phyloP scores from a whole-genome alignment of 306 rosid genomes.

The Trifolium fragiferum region DNA sequence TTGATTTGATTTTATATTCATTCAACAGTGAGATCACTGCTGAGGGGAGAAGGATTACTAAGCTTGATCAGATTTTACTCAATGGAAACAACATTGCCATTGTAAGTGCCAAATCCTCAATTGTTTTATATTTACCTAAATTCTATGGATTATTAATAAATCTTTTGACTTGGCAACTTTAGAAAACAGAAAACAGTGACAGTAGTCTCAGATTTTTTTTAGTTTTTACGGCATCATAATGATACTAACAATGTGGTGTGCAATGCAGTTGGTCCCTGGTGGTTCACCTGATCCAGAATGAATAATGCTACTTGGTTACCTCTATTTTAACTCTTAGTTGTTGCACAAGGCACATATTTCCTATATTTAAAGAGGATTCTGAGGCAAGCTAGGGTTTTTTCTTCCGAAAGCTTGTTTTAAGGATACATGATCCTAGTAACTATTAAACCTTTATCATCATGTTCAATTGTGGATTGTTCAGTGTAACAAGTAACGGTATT shows the following conservation, averaged over 20 bases:
- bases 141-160: not conserved
- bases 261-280: conserved; percentile 85
- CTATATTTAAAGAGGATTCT: conserved; percentile 48
- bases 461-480: conserved; percentile 30
- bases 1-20: conserved; percentile 42
- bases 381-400: conserved; percentile 32
- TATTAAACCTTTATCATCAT: conserved; percentile 28
- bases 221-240: not conserved
- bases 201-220: conserved; percentile 2
- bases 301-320: conserved; percentile 39
- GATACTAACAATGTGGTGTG: conserved; percentile 19
- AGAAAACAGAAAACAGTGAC: not conserved
- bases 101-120: conserved; percentile 68
- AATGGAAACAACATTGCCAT: conserved; percentile 99
- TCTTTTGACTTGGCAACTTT: not conserved
- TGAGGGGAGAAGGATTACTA: conserved; percentile 97
- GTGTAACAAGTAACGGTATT: conserved; percentile 35
- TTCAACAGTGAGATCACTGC: conserved; percentile 82
- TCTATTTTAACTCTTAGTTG: conserved; percentile 22
- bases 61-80: conserved; percentile 95
- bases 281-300: conserved; percentile 85
- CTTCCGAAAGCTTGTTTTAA: conserved; percentile 31
- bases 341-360: conserved; percentile 41
- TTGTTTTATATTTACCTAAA: conserved; percentile 10
- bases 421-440: conserved; percentile 42